Evolutionary conservation across 495 filamentous ascomycete species (phyloP).

Genomic region (Penicillium atrosanguineum): DNA sequence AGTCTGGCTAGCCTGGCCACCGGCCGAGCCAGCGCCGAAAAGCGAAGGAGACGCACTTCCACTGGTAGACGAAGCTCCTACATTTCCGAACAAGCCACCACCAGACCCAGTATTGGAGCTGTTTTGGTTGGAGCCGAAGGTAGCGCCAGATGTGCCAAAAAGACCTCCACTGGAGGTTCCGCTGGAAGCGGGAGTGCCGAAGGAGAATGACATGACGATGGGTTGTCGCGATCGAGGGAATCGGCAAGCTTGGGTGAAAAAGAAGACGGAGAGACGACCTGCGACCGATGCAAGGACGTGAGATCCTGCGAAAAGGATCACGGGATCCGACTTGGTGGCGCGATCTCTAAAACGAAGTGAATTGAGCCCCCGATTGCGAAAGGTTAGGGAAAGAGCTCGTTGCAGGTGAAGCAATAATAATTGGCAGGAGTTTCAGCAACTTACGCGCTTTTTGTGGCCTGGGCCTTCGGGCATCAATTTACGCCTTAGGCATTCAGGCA

Average conservation of each 20-base stretch:
- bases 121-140: conserved; percentile 34
- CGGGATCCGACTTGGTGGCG: conserved; percentile 4
- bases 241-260: conserved; percentile 20
- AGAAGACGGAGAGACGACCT: conserved; percentile 17
- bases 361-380: conserved; percentile 9
- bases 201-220: conserved; percentile 37
- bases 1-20: conserved; percentile 16
- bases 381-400: conserved; percentile 4
- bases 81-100: conserved; percentile 44
- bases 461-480: conserved; percentile 3
- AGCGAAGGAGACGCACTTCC: conserved; percentile 32
- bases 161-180: conserved; percentile 33
- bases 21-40: conserved; percentile 31
- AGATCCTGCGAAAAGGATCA: conserved; percentile 17
- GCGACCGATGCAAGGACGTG: conserved; percentile 13
- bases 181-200: conserved; percentile 33
- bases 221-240: conserved; percentile 18
- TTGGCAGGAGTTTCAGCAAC: conserved; percentile 25
- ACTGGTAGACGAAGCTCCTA: conserved; percentile 36
- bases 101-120: conserved; percentile 28
- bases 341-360: conserved; percentile 6
- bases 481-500: conserved; percentile 40
- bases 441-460: conserved; percentile 18
- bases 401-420: conserved; percentile 22
- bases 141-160: conserved; percentile 39